A percentile compares a stretch with the other conserved stretches of the same genome.
Conservation (phyloP, 345 rosid species). For the Citrus sp. region DNA sequence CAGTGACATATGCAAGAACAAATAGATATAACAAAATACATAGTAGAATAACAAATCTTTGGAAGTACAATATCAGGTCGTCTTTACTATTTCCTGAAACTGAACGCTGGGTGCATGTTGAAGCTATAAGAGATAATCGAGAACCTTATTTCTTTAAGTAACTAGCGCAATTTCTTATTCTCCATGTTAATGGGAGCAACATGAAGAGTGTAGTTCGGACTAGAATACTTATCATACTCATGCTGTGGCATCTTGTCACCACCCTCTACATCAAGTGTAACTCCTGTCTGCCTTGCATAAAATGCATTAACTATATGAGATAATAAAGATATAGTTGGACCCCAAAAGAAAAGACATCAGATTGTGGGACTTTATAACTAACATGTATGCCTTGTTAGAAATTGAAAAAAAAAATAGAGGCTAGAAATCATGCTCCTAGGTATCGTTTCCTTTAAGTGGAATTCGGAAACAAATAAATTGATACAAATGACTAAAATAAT, state of each 20-base stretch:
- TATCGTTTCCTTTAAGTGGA: background rate
- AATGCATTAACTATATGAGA: conserved; percentile 7
- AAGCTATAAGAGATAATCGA: conserved; percentile 81
- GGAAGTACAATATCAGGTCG: conserved; percentile 75
- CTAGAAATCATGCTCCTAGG: background rate
- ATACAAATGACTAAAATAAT: background rate
- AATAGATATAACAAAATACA: background rate
- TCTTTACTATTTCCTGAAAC: conserved; percentile 85
- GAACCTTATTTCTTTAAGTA: conserved; percentile 81
- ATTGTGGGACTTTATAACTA: background rate
- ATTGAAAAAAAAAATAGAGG: too few relatives aligned
- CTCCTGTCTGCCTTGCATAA: conserved; percentile 45
- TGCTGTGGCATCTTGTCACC: conserved; percentile 69
- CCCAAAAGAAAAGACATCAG: background rate
- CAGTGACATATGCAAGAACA: background rate
- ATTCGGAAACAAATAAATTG: background rate
- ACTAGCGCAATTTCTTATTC: conserved; percentile 58
- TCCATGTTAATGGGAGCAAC: conserved; percentile 73
- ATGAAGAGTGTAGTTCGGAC: conserved; percentile 60
- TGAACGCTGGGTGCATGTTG: conserved; percentile 96
- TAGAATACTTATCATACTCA: conserved; percentile 56
- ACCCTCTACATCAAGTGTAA: conserved; percentile 60
- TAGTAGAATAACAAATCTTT: conserved; percentile 41
- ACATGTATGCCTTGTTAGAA: too few relatives aligned
- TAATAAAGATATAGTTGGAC: background rate